A percentile compares a stretch with the other conserved stretches of the same genome.
phyloP scores from a whole-genome alignment of 2,329 filamentous ascomycete species.

The Chalara sp. region DNA sequence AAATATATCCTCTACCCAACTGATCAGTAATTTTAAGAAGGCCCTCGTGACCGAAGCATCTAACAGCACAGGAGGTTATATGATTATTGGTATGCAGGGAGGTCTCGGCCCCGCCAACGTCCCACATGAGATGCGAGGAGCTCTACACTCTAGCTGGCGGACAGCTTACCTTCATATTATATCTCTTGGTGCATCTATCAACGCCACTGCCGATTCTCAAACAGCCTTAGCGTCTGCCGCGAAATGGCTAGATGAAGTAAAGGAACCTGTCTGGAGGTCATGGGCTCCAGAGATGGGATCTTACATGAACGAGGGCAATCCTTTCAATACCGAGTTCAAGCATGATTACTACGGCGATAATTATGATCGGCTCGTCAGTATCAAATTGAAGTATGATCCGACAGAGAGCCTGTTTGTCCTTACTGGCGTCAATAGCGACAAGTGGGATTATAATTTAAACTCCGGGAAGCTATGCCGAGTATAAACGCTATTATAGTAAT shows the following conservation, averaged over 20 bases:
- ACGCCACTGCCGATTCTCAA: neutral
- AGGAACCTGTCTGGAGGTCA: slow-evolving; percentile 9
- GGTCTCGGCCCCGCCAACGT: slow-evolving; percentile 5
- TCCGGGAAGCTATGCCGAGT: slow-evolving; percentile 2
- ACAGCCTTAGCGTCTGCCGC: slow-evolving; percentile 5
- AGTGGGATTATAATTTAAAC: slow-evolving; percentile 8
- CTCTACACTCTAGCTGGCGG: slow-evolving; percentile 8
- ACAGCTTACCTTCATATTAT: slow-evolving; percentile 7
- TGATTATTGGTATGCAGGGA: slow-evolving; percentile 13
- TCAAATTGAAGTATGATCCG: slow-evolving; percentile 12
- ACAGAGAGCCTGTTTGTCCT: slow-evolving; percentile 6
- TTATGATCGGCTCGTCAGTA: slow-evolving; percentile 8
- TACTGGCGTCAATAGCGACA: slow-evolving; percentile 11
- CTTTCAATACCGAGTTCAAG: slow-evolving; percentile 34
- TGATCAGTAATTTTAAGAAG: slow-evolving; percentile 12
- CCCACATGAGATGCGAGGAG: neutral
- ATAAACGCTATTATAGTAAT: no score
- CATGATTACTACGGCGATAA: slow-evolving; percentile 33
- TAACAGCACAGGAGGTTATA: slow-evolving; percentile 24
- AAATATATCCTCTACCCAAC: slow-evolving; percentile 21
- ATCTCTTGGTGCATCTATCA: neutral
- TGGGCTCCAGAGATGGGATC: slow-evolving; percentile 30
- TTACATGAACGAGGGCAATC: slow-evolving; percentile 44
- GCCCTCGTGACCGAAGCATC: slow-evolving; percentile 23
- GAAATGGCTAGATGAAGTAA: slow-evolving; percentile 22